Base-by-base conservation (phyloP, 192 early-diverging fungal genomes). In the Dissophora globulifera region DNA sequence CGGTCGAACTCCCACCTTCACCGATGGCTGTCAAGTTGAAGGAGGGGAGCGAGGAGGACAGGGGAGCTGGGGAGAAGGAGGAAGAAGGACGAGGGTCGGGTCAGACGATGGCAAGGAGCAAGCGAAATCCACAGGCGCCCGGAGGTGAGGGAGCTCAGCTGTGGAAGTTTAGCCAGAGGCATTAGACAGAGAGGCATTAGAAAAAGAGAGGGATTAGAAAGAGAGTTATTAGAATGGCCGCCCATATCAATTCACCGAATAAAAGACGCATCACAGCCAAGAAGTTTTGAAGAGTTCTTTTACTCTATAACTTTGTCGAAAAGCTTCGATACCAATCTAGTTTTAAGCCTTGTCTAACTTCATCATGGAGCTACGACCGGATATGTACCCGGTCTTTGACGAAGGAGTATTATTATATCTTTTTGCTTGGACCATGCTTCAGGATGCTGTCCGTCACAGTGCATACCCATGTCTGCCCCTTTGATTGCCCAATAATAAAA, bases 401-500 rank as follows among this genome's bases (percentile, higher is more conserved):
- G n/a, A 38, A 38, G 6, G 35, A 38, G 35, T 17, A 4, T 10
- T 45, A n/a, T 10, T 45, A 10, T n/a, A 45, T 45, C 4, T 17
- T 45, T n/a, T 6, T 45, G 5, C 17, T n/a, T 10, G n/a, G 43
- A 45, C 17, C 9, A 46, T 58, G 61, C 55, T 46, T 66, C 31
- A 75, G 9, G 6, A 75, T 40, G 20, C 71, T 75, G 31, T 81
- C 56, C 8, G 70, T 47, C 33, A 81, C 62, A 56, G 51, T 55
- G 33, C 79, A 81, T 22, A 81, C 70, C 79, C 79, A 81, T 3
- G 79, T 69, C 2, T 43, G 54, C 4, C 38, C 43, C 4, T 62
- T 25, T 22, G 53, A 48, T 19, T 62, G 49, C 16, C 86, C 86
- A 27, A 87, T 58, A 70, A 84, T 67, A 33, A 84, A 65, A 9